Evolutionary conservation across 495 filamentous ascomycete species (phyloP).

Genomic region (Cenococcum geophilum): DNA sequence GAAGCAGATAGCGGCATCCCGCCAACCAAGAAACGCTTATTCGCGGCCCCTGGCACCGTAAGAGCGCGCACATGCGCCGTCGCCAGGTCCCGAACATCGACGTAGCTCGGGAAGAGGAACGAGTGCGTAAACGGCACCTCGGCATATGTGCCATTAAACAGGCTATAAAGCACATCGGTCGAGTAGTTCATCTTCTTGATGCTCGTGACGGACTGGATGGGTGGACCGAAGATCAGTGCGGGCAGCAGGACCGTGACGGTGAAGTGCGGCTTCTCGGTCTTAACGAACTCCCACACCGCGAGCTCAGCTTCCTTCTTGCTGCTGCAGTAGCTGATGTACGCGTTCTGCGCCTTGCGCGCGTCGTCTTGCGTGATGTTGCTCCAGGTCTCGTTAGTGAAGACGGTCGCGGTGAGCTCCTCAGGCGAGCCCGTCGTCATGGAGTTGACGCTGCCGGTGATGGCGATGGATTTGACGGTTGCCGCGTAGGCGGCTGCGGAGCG

Average conservation of each 20-base stretch:
- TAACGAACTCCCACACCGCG: slow-evolving; percentile 36
- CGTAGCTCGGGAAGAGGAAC: slow-evolving; percentile 33
- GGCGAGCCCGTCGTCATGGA: slow-evolving; percentile 32
- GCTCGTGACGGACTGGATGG: slow-evolving; percentile 26
- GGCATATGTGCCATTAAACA: slow-evolving; percentile 36
- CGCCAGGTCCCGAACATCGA: slow-evolving; percentile 35
- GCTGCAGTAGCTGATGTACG: slow-evolving; percentile 33
- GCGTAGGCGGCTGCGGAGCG: slow-evolving; percentile 31
- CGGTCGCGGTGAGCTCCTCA: slow-evolving; percentile 28
- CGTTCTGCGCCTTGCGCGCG: slow-evolving; percentile 28
- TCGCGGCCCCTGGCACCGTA: slow-evolving; percentile 27
- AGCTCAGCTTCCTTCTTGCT: slow-evolving; percentile 39
- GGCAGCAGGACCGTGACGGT: slow-evolving; percentile 29
- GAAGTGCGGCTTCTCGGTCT: slow-evolving; percentile 29
- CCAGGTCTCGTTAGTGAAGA: slow-evolving; percentile 35
- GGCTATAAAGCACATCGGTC: slow-evolving; percentile 32
- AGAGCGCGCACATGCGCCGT: slow-evolving; percentile 35
- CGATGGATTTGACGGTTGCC: slow-evolving; percentile 36
- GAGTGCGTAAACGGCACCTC: slow-evolving; percentile 32
- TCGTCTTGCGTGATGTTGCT: slow-evolving; percentile 30
- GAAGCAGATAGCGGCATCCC: slow-evolving; percentile 28
- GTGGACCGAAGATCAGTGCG: slow-evolving; percentile 33
- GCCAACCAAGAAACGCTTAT: slow-evolving; percentile 30
- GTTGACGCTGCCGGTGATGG: slow-evolving; percentile 38
- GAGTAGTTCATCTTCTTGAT: slow-evolving; percentile 36